Evolutionary conservation across 2,329 filamentous ascomycete species (phyloP).

Genomic region (Fusarium temperatum): DNA sequence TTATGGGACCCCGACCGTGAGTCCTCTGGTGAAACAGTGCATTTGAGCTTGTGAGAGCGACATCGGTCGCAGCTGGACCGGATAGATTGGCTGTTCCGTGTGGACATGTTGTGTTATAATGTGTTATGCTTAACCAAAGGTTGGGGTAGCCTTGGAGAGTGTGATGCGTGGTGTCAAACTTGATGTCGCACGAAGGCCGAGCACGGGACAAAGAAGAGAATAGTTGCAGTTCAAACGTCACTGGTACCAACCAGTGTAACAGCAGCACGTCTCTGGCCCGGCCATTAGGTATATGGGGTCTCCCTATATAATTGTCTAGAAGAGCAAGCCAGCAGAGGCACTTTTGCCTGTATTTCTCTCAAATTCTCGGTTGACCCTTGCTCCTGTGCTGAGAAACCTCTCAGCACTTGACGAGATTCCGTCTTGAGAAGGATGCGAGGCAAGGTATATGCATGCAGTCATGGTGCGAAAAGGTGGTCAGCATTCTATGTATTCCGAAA

Average conservation of each 20-base stretch:
- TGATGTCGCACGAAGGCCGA: no score
- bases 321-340: background rate
- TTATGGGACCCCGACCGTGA: background rate
- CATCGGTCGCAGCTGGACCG: background rate
- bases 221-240: no score
- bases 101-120: background rate
- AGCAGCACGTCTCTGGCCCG: background rate
- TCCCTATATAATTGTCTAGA: background rate
- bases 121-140: background rate
- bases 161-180: no score
- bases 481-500: no score
- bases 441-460: background rate
- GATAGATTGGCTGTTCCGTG: background rate
- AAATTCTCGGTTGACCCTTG: no score
- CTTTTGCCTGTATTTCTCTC: no score
- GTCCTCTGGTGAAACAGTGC: background rate
- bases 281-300: background rate
- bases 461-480: no score
- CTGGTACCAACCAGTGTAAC: background rate
- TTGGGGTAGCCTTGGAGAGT: no score
- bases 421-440: background rate
- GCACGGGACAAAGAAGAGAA: no score
- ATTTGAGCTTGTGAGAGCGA: background rate
- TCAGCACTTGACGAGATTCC: background rate
- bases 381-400: no score